These are phyloP conservation scores for Gossypium rotundifolium DNA, from an alignment of 345 rosid species.

Conservation along the genomic window DNA sequence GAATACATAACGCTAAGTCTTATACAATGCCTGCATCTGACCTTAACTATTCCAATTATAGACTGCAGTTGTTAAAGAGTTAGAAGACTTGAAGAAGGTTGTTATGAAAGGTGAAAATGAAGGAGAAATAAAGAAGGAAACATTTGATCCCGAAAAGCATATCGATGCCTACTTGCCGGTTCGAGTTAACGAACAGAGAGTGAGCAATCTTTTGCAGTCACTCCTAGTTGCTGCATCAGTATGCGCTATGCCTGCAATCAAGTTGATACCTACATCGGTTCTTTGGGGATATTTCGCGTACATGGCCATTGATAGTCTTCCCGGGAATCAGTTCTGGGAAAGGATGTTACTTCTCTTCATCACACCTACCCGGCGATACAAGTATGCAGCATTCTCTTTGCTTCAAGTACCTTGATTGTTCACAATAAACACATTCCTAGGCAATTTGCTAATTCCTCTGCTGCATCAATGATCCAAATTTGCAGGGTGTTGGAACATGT, in stretches of 20 bases:
- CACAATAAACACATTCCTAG: background rate
- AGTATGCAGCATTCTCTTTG: conserved; percentile 28
- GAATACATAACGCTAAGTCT: background rate
- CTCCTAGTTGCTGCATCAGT: conserved; percentile 56
- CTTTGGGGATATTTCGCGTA: conserved; percentile 87
- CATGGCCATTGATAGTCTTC: conserved; percentile 92
- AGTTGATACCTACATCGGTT: conserved; percentile 71
- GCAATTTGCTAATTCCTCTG: background rate
- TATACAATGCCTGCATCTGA: background rate
- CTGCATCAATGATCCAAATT: background rate
- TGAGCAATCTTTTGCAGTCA: conserved; percentile 76
- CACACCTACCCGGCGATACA: conserved; percentile 53
- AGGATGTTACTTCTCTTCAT: conserved; percentile 62
- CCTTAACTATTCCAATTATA: conserved; percentile 11
- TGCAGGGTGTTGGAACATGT: conserved; percentile 60
- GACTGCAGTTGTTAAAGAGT: conserved; percentile 44
- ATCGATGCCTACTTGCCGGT: conserved; percentile 77
- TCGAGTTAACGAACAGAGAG: conserved; percentile 76
- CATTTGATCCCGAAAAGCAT: conserved; percentile 75
- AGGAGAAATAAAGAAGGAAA: conserved; percentile 20
- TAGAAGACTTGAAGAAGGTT: conserved; percentile 65
- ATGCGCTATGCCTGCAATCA: conserved; percentile 63
- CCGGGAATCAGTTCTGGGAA: conserved; percentile 87
- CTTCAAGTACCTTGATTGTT: background rate
- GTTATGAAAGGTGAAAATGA: conserved; percentile 40